Base-by-base conservation (phyloP, 2,329 filamentous ascomycete species). In the Delphinella strobiligena region DNA sequence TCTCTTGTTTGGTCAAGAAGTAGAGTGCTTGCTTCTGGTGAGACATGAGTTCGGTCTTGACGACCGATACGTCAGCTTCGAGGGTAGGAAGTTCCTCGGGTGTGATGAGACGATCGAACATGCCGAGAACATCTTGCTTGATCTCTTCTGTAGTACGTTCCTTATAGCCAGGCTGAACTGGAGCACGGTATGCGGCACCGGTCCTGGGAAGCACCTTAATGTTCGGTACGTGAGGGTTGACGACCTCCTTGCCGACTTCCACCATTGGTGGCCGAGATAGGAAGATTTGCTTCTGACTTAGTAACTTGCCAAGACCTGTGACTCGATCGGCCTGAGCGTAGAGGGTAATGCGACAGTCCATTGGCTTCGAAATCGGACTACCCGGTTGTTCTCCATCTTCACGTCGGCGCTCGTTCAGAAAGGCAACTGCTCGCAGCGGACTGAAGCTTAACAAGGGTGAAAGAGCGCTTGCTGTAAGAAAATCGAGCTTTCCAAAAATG, bases 1-100 rank as follows among this genome's bases (percentile, higher is more conserved):
- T 73, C 60, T 96, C 89, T 46, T 84, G 82, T 15, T 74, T 73
- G 8, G 69, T 76, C 80, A 96, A 86, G 55, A 94, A 96, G 55
- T 79, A 76, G 0, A 96, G 70, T 0, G 82, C 89, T 60, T 95
- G 87, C 58, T 85, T 91, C 58, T 96, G 89, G 61, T 96, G 89
- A 42, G 72, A 71, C 31, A 95, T 75, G 14, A 96, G 64, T 19
- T 75, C 68, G 0, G 64, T 69, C 0, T 80, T 87, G 41, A 71
- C 69, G 38, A 91, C 71, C 5, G 65, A 60, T 2, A 62, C 47
- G 38, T 75, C 69, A 0, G 84, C 72, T 3, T 89, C 78, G 63
- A 80, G 77, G 47, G 80, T 73, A 0, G 82, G 82, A 5, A 96
- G 64, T 44, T 85, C 76, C 41, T 93, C 82, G 8, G 72, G 78